Base-by-base conservation (phyloP, 768 basidiomycete genomes). In the Serendipita indica region DNA sequence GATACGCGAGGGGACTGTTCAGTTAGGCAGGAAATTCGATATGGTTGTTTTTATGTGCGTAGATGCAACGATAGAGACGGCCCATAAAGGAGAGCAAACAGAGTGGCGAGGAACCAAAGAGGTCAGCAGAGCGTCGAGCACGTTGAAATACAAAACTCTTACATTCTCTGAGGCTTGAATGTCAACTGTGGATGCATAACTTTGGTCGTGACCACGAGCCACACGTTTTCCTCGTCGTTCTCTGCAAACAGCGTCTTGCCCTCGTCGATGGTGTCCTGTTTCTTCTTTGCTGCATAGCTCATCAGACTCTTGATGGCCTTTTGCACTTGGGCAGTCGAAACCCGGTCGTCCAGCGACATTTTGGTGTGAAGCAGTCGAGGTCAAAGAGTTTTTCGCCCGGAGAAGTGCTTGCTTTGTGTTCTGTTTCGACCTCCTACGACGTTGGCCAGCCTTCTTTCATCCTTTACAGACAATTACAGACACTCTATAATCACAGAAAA, bases 151-250 rank as follows among this genome's bases (percentile, higher is more conserved):
- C 27, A 30, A 45, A 10, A 33, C 16, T 78, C 84, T 65, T 64
- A 96, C 92, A 97, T 87, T 72, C 80, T 81, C 46, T 78, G 71
- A 3, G 92, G 92, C 69, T 89, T 96, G 32, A 91, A 71, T 65
- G 78, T 84, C 66, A 80, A 81, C 61, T 78, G 79, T 33, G 85
- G 76, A 25, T 82, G 78, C 67, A 92, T 85, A 66, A 76, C 78
- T 75, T 94, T 96, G 60, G 91, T 82, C 3, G 88, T 80, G 58
- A 98, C 75, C 63, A 87, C 83, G 18, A 99, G 77, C 88, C 90
- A 97, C 58, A 98, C 75, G 69, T 82, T 74, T 66, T 90, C 88
- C n/a, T n/a, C n/a, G 65, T 93, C 90, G 69, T 81, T 87, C 45
- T 78, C 79, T 0, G 81, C 76, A 57, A 91, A 71, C 4, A 92